phyloP scores from a whole-genome alignment of 1,284 basidiomycete species.

The Leccinum variabile region DNA sequence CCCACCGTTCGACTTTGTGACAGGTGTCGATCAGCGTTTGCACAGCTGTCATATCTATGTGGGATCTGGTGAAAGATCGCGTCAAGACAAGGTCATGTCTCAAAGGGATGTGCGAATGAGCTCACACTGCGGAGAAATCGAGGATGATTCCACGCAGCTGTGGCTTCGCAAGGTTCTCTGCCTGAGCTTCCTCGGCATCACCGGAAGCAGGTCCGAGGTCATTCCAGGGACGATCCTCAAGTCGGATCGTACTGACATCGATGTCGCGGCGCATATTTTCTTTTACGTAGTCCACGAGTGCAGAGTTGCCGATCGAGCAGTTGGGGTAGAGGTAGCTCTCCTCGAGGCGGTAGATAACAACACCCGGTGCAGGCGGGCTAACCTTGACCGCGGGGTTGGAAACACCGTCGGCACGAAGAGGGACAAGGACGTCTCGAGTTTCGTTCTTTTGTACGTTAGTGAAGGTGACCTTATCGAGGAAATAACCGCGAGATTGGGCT shows the following conservation, averaged over 20 bases:
- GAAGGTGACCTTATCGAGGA: slow-evolving; percentile 78
- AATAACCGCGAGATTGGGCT: slow-evolving; percentile 88
- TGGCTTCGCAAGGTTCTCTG: slow-evolving; percentile 61
- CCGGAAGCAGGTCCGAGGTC: slow-evolving; percentile 75
- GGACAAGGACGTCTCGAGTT: slow-evolving; percentile 83
- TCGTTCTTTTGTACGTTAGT: slow-evolving; percentile 36
- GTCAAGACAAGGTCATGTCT: slow-evolving; percentile 4
- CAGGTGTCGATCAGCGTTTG: slow-evolving; percentile 92
- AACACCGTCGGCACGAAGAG: slow-evolving; percentile 63
- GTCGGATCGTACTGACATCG: slow-evolving; percentile 62
- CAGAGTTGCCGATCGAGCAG: slow-evolving; percentile 75
- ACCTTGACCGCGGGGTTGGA: slow-evolving; percentile 76
- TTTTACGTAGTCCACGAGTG: slow-evolving; percentile 83
- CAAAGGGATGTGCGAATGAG: slow-evolving; percentile 10
- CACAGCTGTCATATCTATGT: slow-evolving; percentile 85
- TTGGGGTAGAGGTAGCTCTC: slow-evolving; percentile 96
- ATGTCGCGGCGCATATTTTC: slow-evolving; percentile 73
- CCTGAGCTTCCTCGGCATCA: slow-evolving; percentile 47
- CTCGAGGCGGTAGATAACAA: slow-evolving; percentile 92
- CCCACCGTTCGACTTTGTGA: slow-evolving; percentile 85
- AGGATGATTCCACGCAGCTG: slow-evolving; percentile 83
- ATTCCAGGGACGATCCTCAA: slow-evolving; percentile 91
- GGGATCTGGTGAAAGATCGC: slow-evolving; percentile 47
- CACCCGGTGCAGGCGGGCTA: slow-evolving; percentile 78
- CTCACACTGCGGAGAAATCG: slow-evolving; percentile 87